Evolutionary conservation across 805 yeast species (phyloP), one percentile per base, ranked within the genome.

Genomic region (Metschnikowia dekortorum): DNA sequence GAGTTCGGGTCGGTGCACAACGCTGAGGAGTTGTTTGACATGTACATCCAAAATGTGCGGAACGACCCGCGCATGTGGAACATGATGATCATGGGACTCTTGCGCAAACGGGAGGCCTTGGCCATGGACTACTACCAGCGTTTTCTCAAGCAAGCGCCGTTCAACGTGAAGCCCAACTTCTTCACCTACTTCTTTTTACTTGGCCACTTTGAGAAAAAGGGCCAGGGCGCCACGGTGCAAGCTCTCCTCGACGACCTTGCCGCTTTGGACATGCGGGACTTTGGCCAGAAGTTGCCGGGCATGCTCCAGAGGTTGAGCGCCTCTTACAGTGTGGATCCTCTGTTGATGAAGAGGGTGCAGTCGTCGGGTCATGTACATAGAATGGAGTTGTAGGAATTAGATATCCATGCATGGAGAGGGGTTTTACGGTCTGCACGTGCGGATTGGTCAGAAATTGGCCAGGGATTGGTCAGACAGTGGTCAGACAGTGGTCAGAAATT

Each of bases 171-270:
- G 39, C 82, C 84, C n/a, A 81, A 81, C 59, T 61, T 66, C 51
- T 81, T 59, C 67, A 78, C 84, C 6, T 81, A 61, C 62, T 79
- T 69, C 62, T 79, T 65, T 63, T 59, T 81, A 56, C 58, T 81
- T 47, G 64, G 61, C 40, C 73, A 73, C 56, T 78, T 71, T 44
- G 45, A 61, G 35, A 62, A 61, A 37, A 58, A 59, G 34, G 63
- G 66, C 29, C 71, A 76, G 52, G 48, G 45, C 22, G 62, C 60
- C 10, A 62, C 64, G 43, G 57, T 71, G 22, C 69, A 72, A 51
- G 62, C 53, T 52, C 59, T 77, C 14, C 53, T 81, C 22, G 61
- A 67, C 36, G 78, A 78, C 48, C 48, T 80, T 44, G 65, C 63
- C 2, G 57, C 61, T 4, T 54, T 61, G 28, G 50, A 64, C 6